Evolutionary conservation across 352 stramenopile genomes (phyloP), one percentile per base, ranked within the genome.

Genomic region (Pythium folliculosum): DNA sequence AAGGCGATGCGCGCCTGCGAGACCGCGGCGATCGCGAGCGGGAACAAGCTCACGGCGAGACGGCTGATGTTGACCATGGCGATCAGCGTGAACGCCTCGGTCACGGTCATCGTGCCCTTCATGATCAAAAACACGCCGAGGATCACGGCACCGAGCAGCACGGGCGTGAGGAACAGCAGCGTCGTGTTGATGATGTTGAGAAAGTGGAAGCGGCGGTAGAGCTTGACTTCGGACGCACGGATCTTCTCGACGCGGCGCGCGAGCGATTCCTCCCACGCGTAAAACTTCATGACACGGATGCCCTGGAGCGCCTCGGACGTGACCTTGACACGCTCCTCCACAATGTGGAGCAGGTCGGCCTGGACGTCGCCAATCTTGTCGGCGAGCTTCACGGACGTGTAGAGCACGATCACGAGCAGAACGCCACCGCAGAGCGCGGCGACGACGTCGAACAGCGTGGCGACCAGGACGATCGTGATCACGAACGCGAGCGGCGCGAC

Each of bases 241-340:
- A 91, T 79, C 5, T 55, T 51, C 50, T 80, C 69, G 6, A 89
- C 75, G 17, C 76, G 81, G 17, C 32, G 71, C 12, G 76, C 76
- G 4, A 86, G 58, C 12, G 73, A 86, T 13, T 80, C 69, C 49
- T 86, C 77, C 90, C 90, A 98, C 9, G 84, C 86, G 67, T 96
- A 96, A 67, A 97, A 94, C 69, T 98, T 98, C 64, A 98, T 87
- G 43, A 91, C 87, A 37, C 91, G 78, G 32, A 97, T 93, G 8
- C 93, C 94, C 13, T 89, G 71, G 4, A 99, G 73, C 8, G 96
- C 87, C 77, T 98, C 94, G 43, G 93, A 97, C 35, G 94, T 95
- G 64, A 98, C 88, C 72, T 97, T 96, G 14, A 98, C 91, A 2
- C 94, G 81, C n/a, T 90, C 73, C 10, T 86, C 70, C 22, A 77